Conservation (phyloP, 768 basidiomycete species). For the Amanita molliuscula region DNA sequence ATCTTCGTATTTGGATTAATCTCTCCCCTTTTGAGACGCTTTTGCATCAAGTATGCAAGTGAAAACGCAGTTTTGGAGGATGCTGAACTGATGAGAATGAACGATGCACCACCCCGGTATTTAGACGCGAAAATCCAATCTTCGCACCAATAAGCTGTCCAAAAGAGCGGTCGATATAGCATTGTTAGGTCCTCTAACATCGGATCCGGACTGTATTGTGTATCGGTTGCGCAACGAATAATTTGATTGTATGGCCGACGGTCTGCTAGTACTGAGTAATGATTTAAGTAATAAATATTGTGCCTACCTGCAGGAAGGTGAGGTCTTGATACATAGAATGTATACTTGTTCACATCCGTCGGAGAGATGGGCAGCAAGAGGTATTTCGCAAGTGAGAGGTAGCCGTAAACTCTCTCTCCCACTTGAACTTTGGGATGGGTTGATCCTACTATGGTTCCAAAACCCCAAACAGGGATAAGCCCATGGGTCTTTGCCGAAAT, state of each 20-base stretch:
- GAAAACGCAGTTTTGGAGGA: constrained; percentile 69
- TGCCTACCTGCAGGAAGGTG: constrained; percentile 48
- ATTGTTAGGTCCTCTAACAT: constrained; percentile 51
- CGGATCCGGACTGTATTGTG: constrained; percentile 38
- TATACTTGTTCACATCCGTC: constrained; percentile 38
- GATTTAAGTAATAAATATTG: neutral
- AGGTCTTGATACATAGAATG: constrained; percentile 49
- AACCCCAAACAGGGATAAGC: constrained; percentile 65
- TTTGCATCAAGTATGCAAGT: constrained; percentile 47
- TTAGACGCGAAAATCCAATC: constrained; percentile 48
- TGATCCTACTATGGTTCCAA: constrained; percentile 45
- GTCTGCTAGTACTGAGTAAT: constrained; percentile 21
- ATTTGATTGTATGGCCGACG: constrained; percentile 63
- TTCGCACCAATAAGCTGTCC: constrained; percentile 70
- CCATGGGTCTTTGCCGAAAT: constrained; percentile 45
- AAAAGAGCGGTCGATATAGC: constrained; percentile 65
- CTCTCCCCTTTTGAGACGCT: constrained; percentile 27
- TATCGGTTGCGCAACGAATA: constrained; percentile 45
- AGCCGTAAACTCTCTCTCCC: constrained; percentile 59
- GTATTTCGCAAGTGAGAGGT: constrained; percentile 49
- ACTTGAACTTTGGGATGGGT: constrained; percentile 33
- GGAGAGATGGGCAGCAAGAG: constrained; percentile 42
- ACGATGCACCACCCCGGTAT: constrained; percentile 37
- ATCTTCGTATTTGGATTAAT: constrained; percentile 21
- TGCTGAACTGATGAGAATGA: constrained; percentile 55